Evolutionary conservation across 2,329 filamentous ascomycete genomes (phyloP).

Genomic region (Aspergillus pseudoterreus): DNA sequence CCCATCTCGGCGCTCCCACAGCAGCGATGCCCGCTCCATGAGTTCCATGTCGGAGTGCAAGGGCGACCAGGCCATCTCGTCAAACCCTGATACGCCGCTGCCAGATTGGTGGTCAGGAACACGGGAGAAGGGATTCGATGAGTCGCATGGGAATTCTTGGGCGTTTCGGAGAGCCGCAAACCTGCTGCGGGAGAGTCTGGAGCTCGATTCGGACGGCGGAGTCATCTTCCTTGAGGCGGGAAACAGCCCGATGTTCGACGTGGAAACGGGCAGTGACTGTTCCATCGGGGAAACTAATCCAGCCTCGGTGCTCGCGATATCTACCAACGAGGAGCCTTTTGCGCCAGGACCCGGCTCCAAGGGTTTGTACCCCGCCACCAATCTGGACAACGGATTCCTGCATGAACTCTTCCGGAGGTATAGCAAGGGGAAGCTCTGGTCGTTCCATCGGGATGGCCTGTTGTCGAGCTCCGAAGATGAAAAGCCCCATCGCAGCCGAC

Average conservation of each 20-base stretch:
- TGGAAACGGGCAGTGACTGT: conserved; percentile 27
- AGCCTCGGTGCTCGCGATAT: conserved; percentile 32
- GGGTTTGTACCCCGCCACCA: conserved; percentile 25
- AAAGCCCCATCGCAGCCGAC: conserved; percentile 13
- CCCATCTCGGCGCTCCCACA: conserved; percentile 24
- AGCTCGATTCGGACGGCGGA: conserved; percentile 44
- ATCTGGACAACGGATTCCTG: conserved; percentile 30
- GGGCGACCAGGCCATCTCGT: conserved; percentile 24
- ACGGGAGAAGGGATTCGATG: conserved; percentile 24
- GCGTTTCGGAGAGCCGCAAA: conserved; percentile 49
- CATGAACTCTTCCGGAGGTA: conserved; percentile 41
- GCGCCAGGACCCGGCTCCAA: conserved; percentile 27
- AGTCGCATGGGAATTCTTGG: conserved; percentile 37
- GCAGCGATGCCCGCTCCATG: conserved; percentile 23
- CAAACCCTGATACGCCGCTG: conserved; percentile 24
- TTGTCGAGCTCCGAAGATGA: conserved; percentile 46
- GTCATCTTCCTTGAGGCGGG: conserved; percentile 38
- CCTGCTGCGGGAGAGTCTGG: conserved; percentile 47
- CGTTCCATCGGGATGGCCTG: conserved; percentile 42
- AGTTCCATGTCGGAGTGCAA: conserved; percentile 27
- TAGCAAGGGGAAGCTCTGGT: conserved; percentile 47
- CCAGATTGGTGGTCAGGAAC: conserved; percentile 32
- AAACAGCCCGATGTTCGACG: conserved; percentile 24
- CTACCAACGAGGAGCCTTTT: conserved; percentile 35
- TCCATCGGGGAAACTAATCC: conserved; percentile 25